Base-by-base conservation (phyloP, 2,329 filamentous ascomycete genomes). In the Phialophora verrucosa region DNA sequence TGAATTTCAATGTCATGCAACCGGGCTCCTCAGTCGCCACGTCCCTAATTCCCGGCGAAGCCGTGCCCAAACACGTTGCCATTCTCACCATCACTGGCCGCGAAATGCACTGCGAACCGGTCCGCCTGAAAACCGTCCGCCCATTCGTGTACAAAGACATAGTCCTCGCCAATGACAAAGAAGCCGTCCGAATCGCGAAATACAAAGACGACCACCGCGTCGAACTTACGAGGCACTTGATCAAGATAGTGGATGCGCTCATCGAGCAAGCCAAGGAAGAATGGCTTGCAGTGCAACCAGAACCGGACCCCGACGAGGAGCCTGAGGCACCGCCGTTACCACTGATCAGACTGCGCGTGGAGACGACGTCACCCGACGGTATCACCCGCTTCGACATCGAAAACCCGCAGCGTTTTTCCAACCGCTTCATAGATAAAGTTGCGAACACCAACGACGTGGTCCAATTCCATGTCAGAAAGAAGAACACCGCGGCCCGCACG, bases 11-110 rank as follows among this genome's bases (percentile, higher is more conserved):
- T 72, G 94, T 99, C 69, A 97, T 99, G 87, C 95, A 99, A 74
- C 95, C 95, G 0, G 95, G 95, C 0, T 99, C 95, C 0, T 98
- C 95, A 0, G 90, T 99, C 0, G 95, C 94, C 0, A 99, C 95
- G 1, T 98, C 95, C 0, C 82, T 99, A 0, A 89, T 95, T 8
- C 90, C 91, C 0, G 93, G 93, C 31, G 95, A 99, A 79, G 91
- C 95, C 0, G 92, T 93, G 0, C 83, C 92, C 7, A 99, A 99
- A 76, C 91, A 98, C 64, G 91, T 98, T 6, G 89, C 93, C 1
- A 90, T 99, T 23, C 77, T 98, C 58, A 95, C 85, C 71, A 82
- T 99, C 60, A 95, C 89, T 0, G 94, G 93, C 8, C 91, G 88
- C 66, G 87, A 93, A 11, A 97, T 97, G 77, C 86, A 87, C 54